A percentile compares a stretch with the other conserved stretches of the same genome.
phyloP scores from a whole-genome alignment of 768 basidiomycete species.

The Lactarius deliciosus region DNA sequence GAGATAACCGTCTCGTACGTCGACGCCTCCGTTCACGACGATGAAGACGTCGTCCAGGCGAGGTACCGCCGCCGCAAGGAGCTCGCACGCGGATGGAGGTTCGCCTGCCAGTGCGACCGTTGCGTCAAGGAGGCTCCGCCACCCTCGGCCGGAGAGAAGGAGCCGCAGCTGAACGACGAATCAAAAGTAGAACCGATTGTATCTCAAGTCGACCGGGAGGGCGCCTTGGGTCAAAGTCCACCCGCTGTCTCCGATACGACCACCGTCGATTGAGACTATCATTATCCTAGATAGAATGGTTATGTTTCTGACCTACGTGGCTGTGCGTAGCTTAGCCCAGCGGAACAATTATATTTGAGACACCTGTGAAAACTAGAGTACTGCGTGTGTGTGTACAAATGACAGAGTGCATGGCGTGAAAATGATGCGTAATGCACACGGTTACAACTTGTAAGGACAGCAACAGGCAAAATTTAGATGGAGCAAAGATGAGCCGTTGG shows the following conservation, averaged over 20 bases:
- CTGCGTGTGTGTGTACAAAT: constrained; percentile 23
- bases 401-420: background rate
- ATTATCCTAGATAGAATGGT: background rate
- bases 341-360: constrained; percentile 15
- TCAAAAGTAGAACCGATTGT: constrained; percentile 47
- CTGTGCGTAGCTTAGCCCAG: constrained; percentile 22
- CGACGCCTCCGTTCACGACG: constrained; percentile 57
- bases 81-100: constrained; percentile 79
- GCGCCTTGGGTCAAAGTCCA: background rate
- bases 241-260: constrained; percentile 27
- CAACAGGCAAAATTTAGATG: constrained; percentile 37
- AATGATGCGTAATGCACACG: constrained; percentile 10
- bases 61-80: constrained; percentile 67
- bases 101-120: constrained; percentile 69
- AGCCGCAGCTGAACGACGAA: constrained; percentile 45
- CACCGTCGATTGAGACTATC: constrained; percentile 20
- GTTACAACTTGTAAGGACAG: constrained; percentile 8
- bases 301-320: background rate
- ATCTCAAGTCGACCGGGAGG: constrained; percentile 22
- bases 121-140: constrained; percentile 55
- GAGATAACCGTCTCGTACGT: constrained; percentile 75
- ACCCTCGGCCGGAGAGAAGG: constrained; percentile 31
- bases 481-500: constrained; percentile 31
- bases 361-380: constrained; percentile 21
- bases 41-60: constrained; percentile 54